A percentile compares a stretch with the other conserved stretches of the same genome.
Conservation (phyloP, 1,284 basidiomycete species). For the Cutaneotrichosporon cavernicola region DNA sequence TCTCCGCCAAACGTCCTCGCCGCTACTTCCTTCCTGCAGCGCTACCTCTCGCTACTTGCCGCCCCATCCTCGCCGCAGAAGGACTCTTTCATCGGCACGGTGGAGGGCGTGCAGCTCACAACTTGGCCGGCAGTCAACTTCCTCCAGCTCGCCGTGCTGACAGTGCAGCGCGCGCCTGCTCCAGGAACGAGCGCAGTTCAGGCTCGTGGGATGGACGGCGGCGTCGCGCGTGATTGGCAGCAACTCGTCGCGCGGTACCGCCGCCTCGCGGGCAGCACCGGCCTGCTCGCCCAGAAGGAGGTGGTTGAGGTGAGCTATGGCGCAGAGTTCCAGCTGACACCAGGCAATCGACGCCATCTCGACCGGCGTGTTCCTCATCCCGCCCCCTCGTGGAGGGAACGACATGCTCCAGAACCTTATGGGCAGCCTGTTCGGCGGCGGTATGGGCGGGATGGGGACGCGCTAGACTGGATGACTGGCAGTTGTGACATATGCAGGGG, state of each 20-base stretch:
- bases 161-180: constrained; percentile 74
- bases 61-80: constrained; percentile 55
- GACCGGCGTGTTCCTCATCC: constrained; percentile 70
- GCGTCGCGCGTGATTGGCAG: constrained; percentile 67
- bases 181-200: constrained; percentile 51
- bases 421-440: constrained; percentile 73
- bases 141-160: constrained; percentile 76
- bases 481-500: not conserved
- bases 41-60: constrained; percentile 66
- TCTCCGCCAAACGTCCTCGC: constrained; percentile 81
- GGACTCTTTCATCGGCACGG: constrained; percentile 53
- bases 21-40: constrained; percentile 75
- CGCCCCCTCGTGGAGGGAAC: constrained; percentile 66
- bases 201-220: constrained; percentile 61
- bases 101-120: constrained; percentile 69
- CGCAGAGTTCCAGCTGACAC: constrained; percentile 12
- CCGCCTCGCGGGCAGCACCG: constrained; percentile 57
- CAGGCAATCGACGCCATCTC: constrained; percentile 64
- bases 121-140: constrained; percentile 76
- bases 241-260: constrained; percentile 75
- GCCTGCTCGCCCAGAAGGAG: constrained; percentile 63
- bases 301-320: constrained; percentile 66
- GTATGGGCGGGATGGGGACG: constrained; percentile 16
- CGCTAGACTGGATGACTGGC: constrained; percentile 6
- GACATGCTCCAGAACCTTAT: constrained; percentile 81